Evolutionary conservation across 192 early-diverging fungal genomes (phyloP).

Genomic region (Umbelopsis ramanniana): DNA sequence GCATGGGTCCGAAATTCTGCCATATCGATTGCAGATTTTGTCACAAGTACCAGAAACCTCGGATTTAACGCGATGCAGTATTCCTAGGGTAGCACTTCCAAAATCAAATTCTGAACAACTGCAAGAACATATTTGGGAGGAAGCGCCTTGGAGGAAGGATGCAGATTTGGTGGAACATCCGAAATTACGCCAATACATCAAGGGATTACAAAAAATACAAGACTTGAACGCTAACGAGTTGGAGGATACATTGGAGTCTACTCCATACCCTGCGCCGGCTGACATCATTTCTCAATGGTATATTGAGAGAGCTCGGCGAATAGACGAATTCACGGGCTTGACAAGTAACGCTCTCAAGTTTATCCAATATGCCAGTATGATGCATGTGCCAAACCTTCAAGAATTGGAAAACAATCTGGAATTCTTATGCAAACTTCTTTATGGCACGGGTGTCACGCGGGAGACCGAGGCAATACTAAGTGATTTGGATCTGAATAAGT

Average conservation of each 20-base stretch:
- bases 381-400: conserved; percentile 55
- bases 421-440: conserved; percentile 61
- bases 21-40: conserved; percentile 64
- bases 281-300: conserved; percentile 63
- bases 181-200: conserved; percentile 45
- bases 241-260: conserved; percentile 33
- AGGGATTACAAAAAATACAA: conserved; percentile 39
- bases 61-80: conserved; percentile 47
- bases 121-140: conserved; percentile 45
- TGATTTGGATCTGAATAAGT: conserved; percentile 23
- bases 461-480: conserved; percentile 5
- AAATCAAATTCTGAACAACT: conserved; percentile 12
- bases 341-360: conserved; percentile 58
- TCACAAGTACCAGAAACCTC: conserved; percentile 62
- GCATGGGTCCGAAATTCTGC: conserved; percentile 60
- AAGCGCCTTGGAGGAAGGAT: conserved; percentile 60
- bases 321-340: conserved; percentile 58
- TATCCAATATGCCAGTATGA: conserved; percentile 52
- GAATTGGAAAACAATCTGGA: conserved; percentile 57
- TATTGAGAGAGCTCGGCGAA: conserved; percentile 52
- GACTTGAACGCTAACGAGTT: conserved; percentile 43
- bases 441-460: conserved; percentile 38
- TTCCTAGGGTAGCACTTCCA: conserved; percentile 31
- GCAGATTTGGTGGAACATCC: conserved; percentile 62
- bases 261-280: conserved; percentile 53